Percentiles rank a stretch among this genome's conserved stretches.
These are phyloP conservation scores for Patellifolia procumbens DNA, from an alignment of 179 eudicot genomes.

Conservation along the genomic window DNA sequence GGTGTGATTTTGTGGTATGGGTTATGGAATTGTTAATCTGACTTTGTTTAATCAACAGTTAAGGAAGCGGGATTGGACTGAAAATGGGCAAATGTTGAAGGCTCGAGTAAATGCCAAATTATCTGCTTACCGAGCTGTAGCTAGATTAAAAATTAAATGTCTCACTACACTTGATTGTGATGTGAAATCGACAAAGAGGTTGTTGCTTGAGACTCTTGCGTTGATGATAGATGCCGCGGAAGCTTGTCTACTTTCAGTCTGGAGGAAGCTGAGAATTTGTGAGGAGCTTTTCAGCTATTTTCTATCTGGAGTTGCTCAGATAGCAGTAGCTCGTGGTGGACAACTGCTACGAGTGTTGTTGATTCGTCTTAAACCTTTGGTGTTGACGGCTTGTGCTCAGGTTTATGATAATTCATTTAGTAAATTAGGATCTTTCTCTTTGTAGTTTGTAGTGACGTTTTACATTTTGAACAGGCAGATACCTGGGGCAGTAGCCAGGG, in stretches of 20 bases:
- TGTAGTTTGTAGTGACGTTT: slow-evolving; percentile 33
- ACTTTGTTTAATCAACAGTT: slow-evolving; percentile 55
- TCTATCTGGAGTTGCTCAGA: slow-evolving; percentile 76
- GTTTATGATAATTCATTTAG: slow-evolving; percentile 35
- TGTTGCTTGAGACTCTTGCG: slow-evolving; percentile 69
- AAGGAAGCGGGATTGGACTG: slow-evolving; percentile 93
- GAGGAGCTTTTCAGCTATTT: slow-evolving; percentile 88
- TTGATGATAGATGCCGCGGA: slow-evolving; percentile 84
- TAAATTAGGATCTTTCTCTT: slow-evolving; percentile 3
- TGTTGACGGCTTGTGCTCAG: slow-evolving; percentile 80
- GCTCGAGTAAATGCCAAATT: slow-evolving; percentile 72
- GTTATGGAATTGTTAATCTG: slow-evolving; percentile 11
- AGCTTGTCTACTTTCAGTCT: slow-evolving; percentile 78
- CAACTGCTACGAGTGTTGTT: slow-evolving; percentile 82
- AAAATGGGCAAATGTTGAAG: slow-evolving; percentile 76
- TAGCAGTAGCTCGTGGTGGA: slow-evolving; percentile 81
- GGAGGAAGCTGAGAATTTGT: slow-evolving; percentile 84
- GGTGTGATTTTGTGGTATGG: background rate
- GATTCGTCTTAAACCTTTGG: slow-evolving; percentile 89
- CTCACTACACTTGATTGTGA: slow-evolving; percentile 66
- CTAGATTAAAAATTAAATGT: slow-evolving; percentile 56
- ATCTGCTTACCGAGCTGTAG: slow-evolving; percentile 74
- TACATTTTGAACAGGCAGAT: slow-evolving; percentile 70
- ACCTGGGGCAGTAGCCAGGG: slow-evolving; percentile 79
- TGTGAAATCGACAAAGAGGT: slow-evolving; percentile 70